A percentile compares a stretch with the other conserved stretches of the same genome.
Conservation (phyloP, 176 grass and related monocot genomes). For the Echinochloa phyllopogon region DNA sequence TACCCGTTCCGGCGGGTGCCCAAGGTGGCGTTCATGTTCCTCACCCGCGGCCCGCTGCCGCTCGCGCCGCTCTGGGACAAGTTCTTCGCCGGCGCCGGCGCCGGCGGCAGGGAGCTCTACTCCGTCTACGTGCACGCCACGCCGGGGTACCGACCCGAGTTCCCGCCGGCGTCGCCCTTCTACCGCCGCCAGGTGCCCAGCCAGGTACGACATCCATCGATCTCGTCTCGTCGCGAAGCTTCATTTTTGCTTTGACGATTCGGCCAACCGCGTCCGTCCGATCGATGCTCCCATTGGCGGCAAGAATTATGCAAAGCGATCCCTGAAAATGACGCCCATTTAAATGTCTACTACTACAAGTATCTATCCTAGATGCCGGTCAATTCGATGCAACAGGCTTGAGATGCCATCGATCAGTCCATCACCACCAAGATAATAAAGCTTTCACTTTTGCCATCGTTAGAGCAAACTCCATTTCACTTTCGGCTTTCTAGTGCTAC, state of each 20-base stretch:
- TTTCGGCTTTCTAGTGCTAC: neutral
- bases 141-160: slow-evolving; percentile 58
- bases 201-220: slow-evolving; percentile 51
- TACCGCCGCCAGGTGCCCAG: slow-evolving; percentile 78
- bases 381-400: neutral
- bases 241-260: neutral
- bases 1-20: slow-evolving; percentile 55
- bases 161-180: slow-evolving; percentile 68
- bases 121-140: slow-evolving; percentile 83
- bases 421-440: neutral
- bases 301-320: neutral
- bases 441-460: no score
- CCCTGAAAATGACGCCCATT: neutral
- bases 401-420: no score
- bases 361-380: neutral
- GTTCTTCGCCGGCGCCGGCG: slow-evolving; percentile 64
- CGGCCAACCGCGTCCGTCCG: neutral
- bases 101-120: neutral
- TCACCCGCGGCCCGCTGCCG: slow-evolving; percentile 78
- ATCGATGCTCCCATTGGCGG: neutral
- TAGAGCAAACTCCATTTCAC: neutral
- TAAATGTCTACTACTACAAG: neutral
- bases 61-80: slow-evolving; percentile 77
- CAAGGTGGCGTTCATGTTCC: slow-evolving; percentile 97
- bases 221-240: neutral